Evolutionary conservation across 1,139 yeast species (phyloP), one percentile per base, ranked within the genome.

Genomic region (Sugiyamaella pinicola): DNA sequence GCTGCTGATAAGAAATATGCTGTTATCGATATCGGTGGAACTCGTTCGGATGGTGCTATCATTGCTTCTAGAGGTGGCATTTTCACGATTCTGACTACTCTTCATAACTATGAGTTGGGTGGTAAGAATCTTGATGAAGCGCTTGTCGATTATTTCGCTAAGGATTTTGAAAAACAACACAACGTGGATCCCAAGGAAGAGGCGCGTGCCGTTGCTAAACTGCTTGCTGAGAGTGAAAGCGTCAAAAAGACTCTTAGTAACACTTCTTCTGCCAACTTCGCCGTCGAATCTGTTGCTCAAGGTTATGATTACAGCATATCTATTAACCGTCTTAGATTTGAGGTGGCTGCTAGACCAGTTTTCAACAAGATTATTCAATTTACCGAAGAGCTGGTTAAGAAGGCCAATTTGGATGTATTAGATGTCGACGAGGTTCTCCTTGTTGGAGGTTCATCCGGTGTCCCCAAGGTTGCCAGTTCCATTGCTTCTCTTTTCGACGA

Each of bases 1-100:
- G 75, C 77, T 61, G 75, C 83, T 62, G 97, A 93, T 73, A 87
- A 85, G 74, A 76, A 88, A 56, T 89, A 85, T 64, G 95, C 88
- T 52, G 96, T 95, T 63, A 95, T 96, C 49, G 99, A 93, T 73
- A 87, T 93, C 67, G 99, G 99, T 71, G 98, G 97, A 69, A 81
- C 90, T 64, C 84, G 99, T 75, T 85, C 96, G 39, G 99, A 93
- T 69, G 97, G 93, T 59, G 96, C 99, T 54, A 93, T 95, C 51
- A 78, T 93, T 66, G 83, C 97, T 45, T 88, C 85, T 57, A 85
- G 98, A 77, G 96, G 96, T 58, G 99, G 99, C 65, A 82, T 91
- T 60, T 80, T 88, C 74, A 93, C 99, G 55, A 78, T 90, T 50
- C 78, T 93, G 64, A 85, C 96, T 56, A 89, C 98, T 62, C 83